Evolutionary conservation across 1,284 basidiomycete genomes (phyloP), one percentile per base, ranked within the genome.

Genomic region (Pyrrhoderma lamaoense): DNA sequence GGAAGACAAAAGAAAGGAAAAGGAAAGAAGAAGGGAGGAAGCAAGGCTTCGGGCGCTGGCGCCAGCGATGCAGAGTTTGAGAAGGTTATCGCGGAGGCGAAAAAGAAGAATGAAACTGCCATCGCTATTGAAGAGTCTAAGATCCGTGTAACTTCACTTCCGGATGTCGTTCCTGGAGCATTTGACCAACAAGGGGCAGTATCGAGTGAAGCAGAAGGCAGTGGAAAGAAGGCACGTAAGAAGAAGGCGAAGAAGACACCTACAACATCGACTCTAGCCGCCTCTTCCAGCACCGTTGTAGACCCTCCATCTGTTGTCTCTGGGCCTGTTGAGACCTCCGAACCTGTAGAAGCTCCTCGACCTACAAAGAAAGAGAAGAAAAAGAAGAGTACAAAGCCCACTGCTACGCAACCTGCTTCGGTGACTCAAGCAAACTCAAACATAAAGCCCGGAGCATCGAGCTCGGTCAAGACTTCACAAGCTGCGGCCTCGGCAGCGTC

Each of bases 151-250:
- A 67, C 69, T 18, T 52, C 67, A 8, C 68, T 69, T 55, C 67
- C 74, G n/a, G 58, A 65, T 8, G 66, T 68, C 47, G 64, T 79
- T n/a, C 76, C 77, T 11, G 77, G 75, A 2, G 67, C 62, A 45
- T 76, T 75, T 57, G 60, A 65, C 13, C 43, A n/a, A 16, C 38
- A 40, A 22, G 36, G 23, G 23, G 45, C 4, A 19, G 14, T 37
- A 49, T 40, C 57, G 52, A 57, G 62, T 49, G 57, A 65, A 35
- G 45, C 51, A 9, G 55, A 51, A 35, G 54, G 49, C n/a, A 54
- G 37, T 16, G 55, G 52, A 39, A 46, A 55, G 25, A 49, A 57
- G 9, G 47, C 49, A 23, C 36, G 51, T 9, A 25, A 50, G 47
- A 39, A 48, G 42, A 57, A 58, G 43, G 55, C 27, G 43, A 46